These are phyloP conservation scores for Bullera alba DNA, from an alignment of 768 basidiomycete species.

Conservation along the genomic window DNA sequence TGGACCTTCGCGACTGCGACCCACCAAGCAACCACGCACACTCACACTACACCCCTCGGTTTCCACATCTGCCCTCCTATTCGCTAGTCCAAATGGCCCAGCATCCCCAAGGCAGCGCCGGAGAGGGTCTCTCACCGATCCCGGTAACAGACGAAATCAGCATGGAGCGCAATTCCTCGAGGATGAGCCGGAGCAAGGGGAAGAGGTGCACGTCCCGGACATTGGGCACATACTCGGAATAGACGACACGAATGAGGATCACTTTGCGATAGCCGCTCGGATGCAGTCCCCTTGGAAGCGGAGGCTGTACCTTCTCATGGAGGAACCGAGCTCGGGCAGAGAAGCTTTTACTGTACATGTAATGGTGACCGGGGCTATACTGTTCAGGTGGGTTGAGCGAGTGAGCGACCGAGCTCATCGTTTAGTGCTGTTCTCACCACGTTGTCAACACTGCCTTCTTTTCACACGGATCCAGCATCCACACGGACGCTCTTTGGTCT, in stretches of 20 bases:
- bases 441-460: slow-evolving; percentile 45
- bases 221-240: slow-evolving; percentile 42
- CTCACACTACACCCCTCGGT: slow-evolving; percentile 15
- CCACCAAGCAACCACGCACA: slow-evolving; percentile 4
- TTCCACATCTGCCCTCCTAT: slow-evolving; percentile 17
- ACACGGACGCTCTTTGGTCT: slow-evolving; percentile 75
- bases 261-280: slow-evolving; percentile 32
- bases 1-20: slow-evolving; percentile 13
- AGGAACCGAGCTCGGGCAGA: slow-evolving; percentile 67
- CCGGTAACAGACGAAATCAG: not conserved
- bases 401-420: not conserved
- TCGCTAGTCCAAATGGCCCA: slow-evolving; percentile 3
- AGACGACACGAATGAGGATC: slow-evolving; percentile 40
- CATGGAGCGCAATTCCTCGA: slow-evolving; percentile 11
- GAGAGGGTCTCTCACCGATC: not conserved
- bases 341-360: slow-evolving; percentile 72
- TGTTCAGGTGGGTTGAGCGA: slow-evolving; percentile 48
- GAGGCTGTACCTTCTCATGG: slow-evolving; percentile 63
- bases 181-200: slow-evolving; percentile 14
- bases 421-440: slow-evolving; percentile 43
- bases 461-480: slow-evolving; percentile 50
- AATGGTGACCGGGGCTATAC: slow-evolving; percentile 62
- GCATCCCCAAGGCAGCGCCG: not conserved
- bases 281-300: slow-evolving; percentile 54
- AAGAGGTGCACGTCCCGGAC: slow-evolving; percentile 41